These are phyloP conservation scores for Aureobasidium vineae DNA, from an alignment of 2,329 filamentous ascomycete genomes.

Conservation along the genomic window DNA sequence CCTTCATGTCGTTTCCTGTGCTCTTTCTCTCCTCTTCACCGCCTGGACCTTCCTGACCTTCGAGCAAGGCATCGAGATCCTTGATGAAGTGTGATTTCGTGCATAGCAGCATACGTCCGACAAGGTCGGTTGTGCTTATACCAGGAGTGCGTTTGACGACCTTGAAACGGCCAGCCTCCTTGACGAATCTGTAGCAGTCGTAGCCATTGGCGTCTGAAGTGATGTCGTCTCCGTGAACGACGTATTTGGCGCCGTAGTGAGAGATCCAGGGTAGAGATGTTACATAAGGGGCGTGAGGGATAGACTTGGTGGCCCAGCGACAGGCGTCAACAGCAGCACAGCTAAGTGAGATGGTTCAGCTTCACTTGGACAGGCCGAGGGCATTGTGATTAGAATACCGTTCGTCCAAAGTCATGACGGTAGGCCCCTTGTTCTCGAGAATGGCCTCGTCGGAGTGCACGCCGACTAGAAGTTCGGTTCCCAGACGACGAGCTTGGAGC, in stretches of 20 bases:
- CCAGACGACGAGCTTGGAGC: constrained; percentile 89
- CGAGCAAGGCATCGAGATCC: constrained; percentile 61
- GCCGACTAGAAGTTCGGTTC: constrained; percentile 83
- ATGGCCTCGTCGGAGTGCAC: constrained; percentile 96
- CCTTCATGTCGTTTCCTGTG: constrained; percentile 66
- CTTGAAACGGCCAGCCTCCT: constrained; percentile 89
- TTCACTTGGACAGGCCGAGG: background rate
- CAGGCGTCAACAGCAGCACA: constrained; percentile 90
- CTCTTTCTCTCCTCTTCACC: constrained; percentile 63
- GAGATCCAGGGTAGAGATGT: constrained; percentile 91
- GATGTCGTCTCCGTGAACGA: constrained; percentile 96
- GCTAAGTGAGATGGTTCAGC: constrained; percentile 15
- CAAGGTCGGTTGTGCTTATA: constrained; percentile 97
- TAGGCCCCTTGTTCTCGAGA: constrained; percentile 94
- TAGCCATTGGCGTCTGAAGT: constrained; percentile 90
- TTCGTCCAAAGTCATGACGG: constrained; percentile 92
- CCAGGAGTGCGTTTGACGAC: constrained; percentile 95
- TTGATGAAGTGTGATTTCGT: constrained; percentile 88
- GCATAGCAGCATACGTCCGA: constrained; percentile 94
- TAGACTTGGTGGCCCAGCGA: constrained; percentile 83
- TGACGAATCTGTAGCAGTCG: constrained; percentile 98
- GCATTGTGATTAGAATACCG: constrained; percentile 49
- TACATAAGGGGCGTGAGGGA: constrained; percentile 89
- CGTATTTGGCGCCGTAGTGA: constrained; percentile 92
- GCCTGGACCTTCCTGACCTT: constrained; percentile 70